Conservation (phyloP, 768 basidiomycete genomes). For the Pluteus cervinus region DNA sequence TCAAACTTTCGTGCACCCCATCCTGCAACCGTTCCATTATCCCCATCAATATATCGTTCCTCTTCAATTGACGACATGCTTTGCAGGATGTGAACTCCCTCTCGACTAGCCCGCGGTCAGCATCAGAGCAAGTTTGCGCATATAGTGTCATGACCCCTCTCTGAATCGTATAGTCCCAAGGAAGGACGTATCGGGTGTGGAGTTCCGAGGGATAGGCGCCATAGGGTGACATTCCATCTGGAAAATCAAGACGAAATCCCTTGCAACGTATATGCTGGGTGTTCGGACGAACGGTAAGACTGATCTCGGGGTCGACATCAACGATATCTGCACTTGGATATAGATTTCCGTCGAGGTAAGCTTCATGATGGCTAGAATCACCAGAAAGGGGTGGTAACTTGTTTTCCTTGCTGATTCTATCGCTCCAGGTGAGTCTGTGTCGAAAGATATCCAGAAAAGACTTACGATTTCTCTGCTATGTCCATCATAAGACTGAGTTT, state of each 20-base stretch:
- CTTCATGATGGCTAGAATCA: too few species aligned
- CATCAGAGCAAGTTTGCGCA: constrained; percentile 1
- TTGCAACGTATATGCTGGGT: too few species aligned
- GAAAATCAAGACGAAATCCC: too few species aligned
- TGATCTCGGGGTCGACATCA: too few species aligned
- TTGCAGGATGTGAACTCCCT: constrained; percentile 1
- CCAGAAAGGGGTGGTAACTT: not conserved
- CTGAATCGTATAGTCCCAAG: too few species aligned
- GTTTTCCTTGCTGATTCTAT: not conserved
- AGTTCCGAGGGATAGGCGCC: too few species aligned
- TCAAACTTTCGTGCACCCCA: constrained; percentile 6
- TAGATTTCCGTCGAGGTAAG: too few species aligned
- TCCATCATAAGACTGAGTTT: constrained; percentile 15
- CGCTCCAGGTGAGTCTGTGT: not conserved
- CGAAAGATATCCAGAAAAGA: not conserved
- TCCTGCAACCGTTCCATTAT: constrained; percentile 6
- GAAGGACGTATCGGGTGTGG: too few species aligned
- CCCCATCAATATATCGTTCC: constrained; percentile 6
- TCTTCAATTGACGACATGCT: constrained; percentile 6
- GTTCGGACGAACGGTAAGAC: too few species aligned
- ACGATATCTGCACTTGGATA: too few species aligned
- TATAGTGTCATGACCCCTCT: not conserved
- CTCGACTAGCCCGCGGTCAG: not conserved
- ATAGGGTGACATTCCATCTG: too few species aligned
- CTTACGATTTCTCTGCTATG: constrained; percentile 11